Conservation (phyloP, 1,139 yeast genomes). For the Hyphopichia fennica region DNA sequence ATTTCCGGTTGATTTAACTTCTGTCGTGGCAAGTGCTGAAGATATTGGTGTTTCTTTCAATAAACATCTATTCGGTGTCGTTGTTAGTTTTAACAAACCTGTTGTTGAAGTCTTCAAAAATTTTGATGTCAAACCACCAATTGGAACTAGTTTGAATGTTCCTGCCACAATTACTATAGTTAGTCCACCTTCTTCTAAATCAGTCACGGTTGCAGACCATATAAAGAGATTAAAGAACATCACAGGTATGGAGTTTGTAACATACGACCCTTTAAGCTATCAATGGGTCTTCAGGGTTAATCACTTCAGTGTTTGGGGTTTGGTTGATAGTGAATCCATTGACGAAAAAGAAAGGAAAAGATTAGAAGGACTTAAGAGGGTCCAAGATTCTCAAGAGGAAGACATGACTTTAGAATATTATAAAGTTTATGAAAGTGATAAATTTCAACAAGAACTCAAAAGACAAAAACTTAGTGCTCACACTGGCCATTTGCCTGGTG, state of each 20-base stretch:
- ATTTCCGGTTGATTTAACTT: conserved; percentile 71
- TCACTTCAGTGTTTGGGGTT: conserved; percentile 94
- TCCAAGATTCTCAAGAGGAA: conserved; percentile 18
- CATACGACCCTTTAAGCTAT: conserved; percentile 76
- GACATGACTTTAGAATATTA: conserved; percentile 27
- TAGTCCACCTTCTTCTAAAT: conserved; percentile 51
- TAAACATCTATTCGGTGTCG: conserved; percentile 52
- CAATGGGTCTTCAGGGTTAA: conserved; percentile 81
- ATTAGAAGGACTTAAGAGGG: conserved; percentile 13
- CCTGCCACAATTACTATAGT: conserved; percentile 84
- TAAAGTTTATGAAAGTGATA: conserved; percentile 27
- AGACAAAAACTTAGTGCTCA: conserved; percentile 32
- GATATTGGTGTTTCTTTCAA: conserved; percentile 29
- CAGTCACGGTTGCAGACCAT: conserved; percentile 25
- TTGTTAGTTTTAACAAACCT: conserved; percentile 56
- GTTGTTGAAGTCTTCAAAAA: conserved; percentile 70
- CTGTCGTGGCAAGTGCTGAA: conserved; percentile 23
- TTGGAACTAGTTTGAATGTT: conserved; percentile 75
- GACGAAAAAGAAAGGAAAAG: conserved; percentile 42
- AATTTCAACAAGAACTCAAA: conserved; percentile 32
- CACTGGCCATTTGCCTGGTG: conserved; percentile 39
- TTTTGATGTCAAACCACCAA: conserved; percentile 51
- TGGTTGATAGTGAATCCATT: conserved; percentile 66
- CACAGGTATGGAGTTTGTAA: conserved; percentile 72
- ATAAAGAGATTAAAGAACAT: conserved; percentile 52